These are phyloP conservation scores for Phoma herbarum DNA, from an alignment of 2,329 filamentous ascomycete genomes.

Conservation along the genomic window DNA sequence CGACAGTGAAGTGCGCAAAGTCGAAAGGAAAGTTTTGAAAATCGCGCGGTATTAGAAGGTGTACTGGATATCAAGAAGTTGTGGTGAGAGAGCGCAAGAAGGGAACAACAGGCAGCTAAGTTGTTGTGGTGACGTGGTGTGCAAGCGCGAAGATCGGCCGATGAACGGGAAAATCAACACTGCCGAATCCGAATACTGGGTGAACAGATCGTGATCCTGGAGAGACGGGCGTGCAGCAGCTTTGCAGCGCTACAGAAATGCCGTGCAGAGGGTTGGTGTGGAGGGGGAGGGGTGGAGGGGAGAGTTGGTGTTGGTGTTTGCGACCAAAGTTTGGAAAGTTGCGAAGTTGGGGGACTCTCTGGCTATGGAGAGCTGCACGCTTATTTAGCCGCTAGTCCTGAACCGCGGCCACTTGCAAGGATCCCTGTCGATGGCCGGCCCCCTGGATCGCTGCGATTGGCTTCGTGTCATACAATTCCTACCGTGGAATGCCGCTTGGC, in stretches of 20 bases:
- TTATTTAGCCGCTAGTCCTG: slow-evolving; percentile 15
- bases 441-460: slow-evolving; percentile 23
- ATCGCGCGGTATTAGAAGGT: slow-evolving; percentile 42
- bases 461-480: slow-evolving; percentile 24
- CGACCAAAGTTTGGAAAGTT: slow-evolving; percentile 21
- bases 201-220: slow-evolving; percentile 35
- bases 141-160: slow-evolving; percentile 43
- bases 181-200: slow-evolving; percentile 22
- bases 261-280: slow-evolving; percentile 31
- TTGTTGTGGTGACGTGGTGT: slow-evolving; percentile 43
- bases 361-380: slow-evolving; percentile 20
- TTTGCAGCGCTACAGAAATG: slow-evolving; percentile 36
- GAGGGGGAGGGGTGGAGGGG: slow-evolving; percentile 22
- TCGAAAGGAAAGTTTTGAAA: slow-evolving; percentile 25
- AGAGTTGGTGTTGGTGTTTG: slow-evolving; percentile 22
- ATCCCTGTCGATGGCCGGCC: slow-evolving; percentile 5
- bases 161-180: slow-evolving; percentile 35
- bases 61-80: slow-evolving; percentile 41
- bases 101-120: slow-evolving; percentile 44
- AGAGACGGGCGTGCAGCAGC: slow-evolving; percentile 35
- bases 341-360: slow-evolving; percentile 23
- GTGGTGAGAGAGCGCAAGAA: slow-evolving; percentile 47
- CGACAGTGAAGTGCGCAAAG: slow-evolving; percentile 28
- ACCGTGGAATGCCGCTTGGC: slow-evolving; percentile 26
- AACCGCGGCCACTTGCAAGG: slow-evolving; percentile 15